A percentile compares a stretch with the other conserved stretches of the same genome.
phyloP scores from a whole-genome alignment of 2,329 filamentous ascomycete genomes.

The Trichophyton equinum region DNA sequence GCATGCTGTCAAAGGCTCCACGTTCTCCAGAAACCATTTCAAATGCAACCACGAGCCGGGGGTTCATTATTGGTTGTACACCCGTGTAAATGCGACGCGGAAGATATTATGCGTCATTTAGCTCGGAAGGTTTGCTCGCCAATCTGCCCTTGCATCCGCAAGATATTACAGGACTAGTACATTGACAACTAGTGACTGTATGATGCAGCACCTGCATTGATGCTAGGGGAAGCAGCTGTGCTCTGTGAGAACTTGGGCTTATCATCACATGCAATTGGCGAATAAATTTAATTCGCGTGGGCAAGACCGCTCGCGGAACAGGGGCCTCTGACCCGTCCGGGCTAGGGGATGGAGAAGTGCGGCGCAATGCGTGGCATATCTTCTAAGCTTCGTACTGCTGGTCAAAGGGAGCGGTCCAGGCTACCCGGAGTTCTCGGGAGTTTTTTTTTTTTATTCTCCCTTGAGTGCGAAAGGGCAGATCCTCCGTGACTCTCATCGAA shows the following conservation, averaged over 20 bases:
- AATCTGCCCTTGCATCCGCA: neutral
- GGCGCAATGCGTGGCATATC: neutral
- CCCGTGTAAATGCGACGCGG: neutral
- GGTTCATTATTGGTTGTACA: neutral
- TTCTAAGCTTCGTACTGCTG: neutral
- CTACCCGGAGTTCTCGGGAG: neutral
- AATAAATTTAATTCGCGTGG: neutral
- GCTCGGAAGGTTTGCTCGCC: neutral
- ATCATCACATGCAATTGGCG: neutral
- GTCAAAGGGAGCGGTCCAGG: neutral
- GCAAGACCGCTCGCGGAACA: neutral
- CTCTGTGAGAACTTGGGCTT: neutral
- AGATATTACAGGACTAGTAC: neutral
- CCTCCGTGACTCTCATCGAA: neutral
- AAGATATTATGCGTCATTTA: constrained; percentile 4
- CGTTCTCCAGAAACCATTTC: neutral
- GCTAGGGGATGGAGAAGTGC: neutral
- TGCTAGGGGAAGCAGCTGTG: too few relatives aligned
- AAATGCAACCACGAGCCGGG: neutral
- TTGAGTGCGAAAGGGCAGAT: neutral
- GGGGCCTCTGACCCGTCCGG: neutral
- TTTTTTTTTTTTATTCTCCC: neutral
- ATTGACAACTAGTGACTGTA: neutral
- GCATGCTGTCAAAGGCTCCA: neutral
- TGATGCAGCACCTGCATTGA: neutral